These are phyloP conservation scores for Neofusicoccum sp. DNA, from an alignment of 2,329 filamentous ascomycete species.

Conservation along the genomic window DNA sequence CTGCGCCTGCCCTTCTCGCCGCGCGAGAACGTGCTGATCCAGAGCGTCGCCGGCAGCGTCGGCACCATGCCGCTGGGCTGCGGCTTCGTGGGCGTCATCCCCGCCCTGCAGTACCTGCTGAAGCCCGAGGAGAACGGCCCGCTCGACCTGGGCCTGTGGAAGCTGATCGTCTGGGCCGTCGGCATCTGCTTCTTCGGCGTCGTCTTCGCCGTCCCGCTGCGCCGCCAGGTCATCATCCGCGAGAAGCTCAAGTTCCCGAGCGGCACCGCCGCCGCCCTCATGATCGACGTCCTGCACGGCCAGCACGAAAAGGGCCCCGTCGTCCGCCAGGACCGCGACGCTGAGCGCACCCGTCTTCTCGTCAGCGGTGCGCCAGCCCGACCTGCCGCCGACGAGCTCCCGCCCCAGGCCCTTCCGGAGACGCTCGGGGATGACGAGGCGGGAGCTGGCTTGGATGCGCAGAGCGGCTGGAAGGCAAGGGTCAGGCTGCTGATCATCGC, in stretches of 20 bases:
- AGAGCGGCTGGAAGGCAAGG: constrained; percentile 62
- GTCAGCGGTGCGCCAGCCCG: constrained; percentile 3
- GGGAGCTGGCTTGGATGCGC: constrained; percentile 37
- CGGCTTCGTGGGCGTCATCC: constrained; percentile 93
- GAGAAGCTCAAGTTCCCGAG: constrained; percentile 94
- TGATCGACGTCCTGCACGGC: constrained; percentile 89
- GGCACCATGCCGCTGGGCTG: constrained; percentile 96
- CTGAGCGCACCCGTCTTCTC: constrained; percentile 3
- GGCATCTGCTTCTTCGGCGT: constrained; percentile 97
- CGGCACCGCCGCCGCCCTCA: constrained; percentile 90
- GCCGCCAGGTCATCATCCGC: constrained; percentile 87
- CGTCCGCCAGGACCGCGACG: constrained; percentile 30
- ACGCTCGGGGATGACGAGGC: constrained; percentile 32
- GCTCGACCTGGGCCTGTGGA: constrained; percentile 70
- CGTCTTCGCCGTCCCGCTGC: constrained; percentile 88
- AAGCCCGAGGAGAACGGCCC: constrained; percentile 77
- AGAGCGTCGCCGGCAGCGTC: constrained; percentile 93
- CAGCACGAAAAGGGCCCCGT: constrained; percentile 38
- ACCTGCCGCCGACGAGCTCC: constrained; percentile 27
- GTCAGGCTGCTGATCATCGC: constrained; percentile 62
- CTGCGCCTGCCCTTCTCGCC: constrained; percentile 84
- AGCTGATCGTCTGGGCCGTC: constrained; percentile 85
- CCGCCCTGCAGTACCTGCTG: constrained; percentile 86
- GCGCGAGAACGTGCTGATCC: constrained; percentile 94
- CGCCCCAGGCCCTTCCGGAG: constrained; percentile 21